phyloP scores from a whole-genome alignment of 768 basidiomycete genomes.

The Postia placenta region DNA sequence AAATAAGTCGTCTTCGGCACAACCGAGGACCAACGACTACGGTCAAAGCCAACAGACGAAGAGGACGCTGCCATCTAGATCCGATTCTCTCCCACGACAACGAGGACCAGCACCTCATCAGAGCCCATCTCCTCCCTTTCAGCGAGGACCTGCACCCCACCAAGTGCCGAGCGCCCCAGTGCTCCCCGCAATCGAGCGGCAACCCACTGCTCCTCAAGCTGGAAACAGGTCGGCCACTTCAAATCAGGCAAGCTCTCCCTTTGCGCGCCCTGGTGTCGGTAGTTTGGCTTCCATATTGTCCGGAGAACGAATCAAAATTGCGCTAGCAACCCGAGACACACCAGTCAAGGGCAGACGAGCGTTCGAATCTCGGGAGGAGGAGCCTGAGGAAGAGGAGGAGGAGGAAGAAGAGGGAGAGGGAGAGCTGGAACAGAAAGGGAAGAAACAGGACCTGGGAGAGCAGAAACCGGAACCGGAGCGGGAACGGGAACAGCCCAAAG shows the following conservation, averaged over 20 bases:
- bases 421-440: not conserved
- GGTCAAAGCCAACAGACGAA: too few relatives aligned
- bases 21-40: too few relatives aligned
- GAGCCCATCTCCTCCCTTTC: not conserved
- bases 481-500: too few relatives aligned
- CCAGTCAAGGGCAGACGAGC: not conserved
- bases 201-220: not conserved
- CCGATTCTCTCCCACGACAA: not conserved
- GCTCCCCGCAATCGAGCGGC: not conserved
- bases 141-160: conserved; percentile 4
- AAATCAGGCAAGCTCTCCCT: not conserved
- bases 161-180: not conserved
- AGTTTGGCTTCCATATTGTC: not conserved
- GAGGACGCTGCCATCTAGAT: not conserved
- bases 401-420: not conserved
- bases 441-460: too few relatives aligned
- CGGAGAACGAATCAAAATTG: not conserved
- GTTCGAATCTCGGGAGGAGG: conserved; percentile 3
- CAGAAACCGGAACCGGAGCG: too few relatives aligned
- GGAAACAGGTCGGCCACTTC: not conserved
- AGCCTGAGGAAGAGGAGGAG: not conserved
- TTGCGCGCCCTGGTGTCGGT: not conserved
- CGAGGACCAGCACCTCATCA: not conserved
- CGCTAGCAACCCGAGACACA: not conserved
- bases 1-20: too few relatives aligned